Evolutionary conservation across 441 rosid species (phyloP).

Genomic region (Biscutella auriculata): DNA sequence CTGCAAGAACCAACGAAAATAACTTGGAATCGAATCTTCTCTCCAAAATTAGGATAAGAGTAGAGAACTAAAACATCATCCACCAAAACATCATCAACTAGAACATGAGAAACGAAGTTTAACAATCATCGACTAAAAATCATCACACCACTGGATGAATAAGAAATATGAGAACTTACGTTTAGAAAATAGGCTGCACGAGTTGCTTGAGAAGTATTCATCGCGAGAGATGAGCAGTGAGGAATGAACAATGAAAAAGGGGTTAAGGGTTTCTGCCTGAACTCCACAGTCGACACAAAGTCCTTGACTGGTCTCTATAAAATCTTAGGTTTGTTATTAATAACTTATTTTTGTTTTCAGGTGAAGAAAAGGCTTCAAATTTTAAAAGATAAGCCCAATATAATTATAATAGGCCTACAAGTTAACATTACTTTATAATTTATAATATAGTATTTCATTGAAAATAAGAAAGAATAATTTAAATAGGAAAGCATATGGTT

Average conservation of each 20-base stretch:
- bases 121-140: too few relatives aligned
- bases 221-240: background rate
- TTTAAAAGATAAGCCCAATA: background rate
- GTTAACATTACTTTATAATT: too few relatives aligned
- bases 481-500: too few relatives aligned
- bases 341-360: too few relatives aligned
- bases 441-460: too few relatives aligned
- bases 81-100: background rate
- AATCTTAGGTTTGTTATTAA: constrained; percentile 16
- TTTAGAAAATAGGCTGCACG: constrained; percentile 18
- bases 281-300: constrained; percentile 15
- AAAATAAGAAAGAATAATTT: too few relatives aligned
- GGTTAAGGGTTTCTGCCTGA: constrained; percentile 5
- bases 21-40: background rate
- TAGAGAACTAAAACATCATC: background rate
- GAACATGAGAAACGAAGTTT: too few relatives aligned
- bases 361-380: too few relatives aligned
- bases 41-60: background rate
- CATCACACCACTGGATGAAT: background rate
- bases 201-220: constrained; percentile 21
- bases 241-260: background rate
- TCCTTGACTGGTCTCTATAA: background rate
- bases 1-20: constrained; percentile 26
- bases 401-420: too few relatives aligned
- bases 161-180: constrained; percentile 8